phyloP scores from a whole-genome alignment of 202 grass and related monocot species.

The Panicum hallii region DNA sequence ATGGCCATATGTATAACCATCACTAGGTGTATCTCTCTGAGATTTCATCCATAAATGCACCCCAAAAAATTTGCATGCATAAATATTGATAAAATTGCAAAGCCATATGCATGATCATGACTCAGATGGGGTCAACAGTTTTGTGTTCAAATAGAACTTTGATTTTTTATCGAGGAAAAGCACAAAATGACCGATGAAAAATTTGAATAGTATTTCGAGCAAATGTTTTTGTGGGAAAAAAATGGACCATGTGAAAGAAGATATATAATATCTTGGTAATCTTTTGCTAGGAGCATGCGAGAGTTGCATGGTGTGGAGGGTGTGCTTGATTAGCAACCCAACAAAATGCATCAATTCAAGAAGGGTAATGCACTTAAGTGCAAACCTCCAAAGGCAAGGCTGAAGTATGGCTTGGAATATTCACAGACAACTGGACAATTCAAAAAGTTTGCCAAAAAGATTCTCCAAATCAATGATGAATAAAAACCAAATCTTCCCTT shows the following conservation, averaged over 20 bases:
- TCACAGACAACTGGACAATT: not conserved
- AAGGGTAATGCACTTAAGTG: not conserved
- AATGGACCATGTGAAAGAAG: not conserved
- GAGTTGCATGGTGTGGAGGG: not conserved
- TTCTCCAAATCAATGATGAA: not conserved
- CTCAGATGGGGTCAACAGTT: not conserved
- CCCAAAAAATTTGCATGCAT: not conserved
- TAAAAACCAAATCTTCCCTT: not conserved
- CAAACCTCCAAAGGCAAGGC: not conserved
- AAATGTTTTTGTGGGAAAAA: not conserved
- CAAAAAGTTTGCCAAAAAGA: not conserved
- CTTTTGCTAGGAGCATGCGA: not conserved
- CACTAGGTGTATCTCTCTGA: not conserved
- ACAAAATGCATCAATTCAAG: not conserved
- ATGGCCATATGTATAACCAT: not conserved
- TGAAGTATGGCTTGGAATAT: not conserved
- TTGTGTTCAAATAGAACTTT: not conserved
- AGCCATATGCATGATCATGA: not conserved
- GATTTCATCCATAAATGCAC: not conserved
- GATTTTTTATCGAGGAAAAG: not conserved
- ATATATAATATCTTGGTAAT: not conserved
- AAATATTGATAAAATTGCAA: not conserved
- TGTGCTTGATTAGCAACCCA: not conserved
- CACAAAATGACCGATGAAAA: not conserved
- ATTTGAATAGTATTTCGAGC: not conserved